A percentile compares a stretch with the other conserved stretches of the same genome.
phyloP scores from a whole-genome alignment of 768 basidiomycete genomes.

The Pisolithus sp. region DNA sequence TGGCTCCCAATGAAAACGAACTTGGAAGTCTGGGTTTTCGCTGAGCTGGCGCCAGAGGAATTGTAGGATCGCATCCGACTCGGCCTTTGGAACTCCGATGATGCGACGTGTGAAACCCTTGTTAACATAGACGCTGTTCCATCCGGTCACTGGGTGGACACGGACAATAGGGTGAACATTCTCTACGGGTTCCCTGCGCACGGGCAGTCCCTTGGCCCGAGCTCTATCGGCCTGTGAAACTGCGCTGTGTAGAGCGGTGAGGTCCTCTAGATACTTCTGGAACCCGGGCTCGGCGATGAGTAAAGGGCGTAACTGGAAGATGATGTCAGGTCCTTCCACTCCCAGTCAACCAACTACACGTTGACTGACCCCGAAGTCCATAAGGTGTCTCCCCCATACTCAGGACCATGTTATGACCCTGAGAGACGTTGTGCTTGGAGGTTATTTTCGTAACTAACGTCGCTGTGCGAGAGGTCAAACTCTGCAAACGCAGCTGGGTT shows the following conservation, averaged over 20 bases:
- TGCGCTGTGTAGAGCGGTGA: slow-evolving; percentile 69
- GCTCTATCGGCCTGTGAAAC: slow-evolving; percentile 74
- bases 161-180: slow-evolving; percentile 75
- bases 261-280: slow-evolving; percentile 70
- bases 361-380: slow-evolving; percentile 67
- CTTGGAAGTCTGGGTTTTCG: slow-evolving; percentile 67
- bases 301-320: slow-evolving; percentile 66
- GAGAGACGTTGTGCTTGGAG: slow-evolving; percentile 74
- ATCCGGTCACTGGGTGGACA: slow-evolving; percentile 79
- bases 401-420: slow-evolving; percentile 66
- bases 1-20: slow-evolving; percentile 70
- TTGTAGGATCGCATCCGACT: slow-evolving; percentile 65
- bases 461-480: slow-evolving; percentile 76
- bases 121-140: slow-evolving; percentile 81
- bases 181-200: slow-evolving; percentile 64
- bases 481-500: slow-evolving; percentile 63
- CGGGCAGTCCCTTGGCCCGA: slow-evolving; percentile 59
- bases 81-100: slow-evolving; percentile 71
- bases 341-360: not conserved
- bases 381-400: slow-evolving; percentile 71
- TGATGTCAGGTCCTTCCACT: slow-evolving; percentile 5
- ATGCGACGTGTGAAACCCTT: slow-evolving; percentile 79
- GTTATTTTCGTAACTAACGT: slow-evolving; percentile 76
- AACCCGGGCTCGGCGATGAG: slow-evolving; percentile 69
- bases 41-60: slow-evolving; percentile 70